Evolutionary conservation across 148 eudicot genomes (phyloP).

Genomic region (Suaeda aralocaspica): DNA sequence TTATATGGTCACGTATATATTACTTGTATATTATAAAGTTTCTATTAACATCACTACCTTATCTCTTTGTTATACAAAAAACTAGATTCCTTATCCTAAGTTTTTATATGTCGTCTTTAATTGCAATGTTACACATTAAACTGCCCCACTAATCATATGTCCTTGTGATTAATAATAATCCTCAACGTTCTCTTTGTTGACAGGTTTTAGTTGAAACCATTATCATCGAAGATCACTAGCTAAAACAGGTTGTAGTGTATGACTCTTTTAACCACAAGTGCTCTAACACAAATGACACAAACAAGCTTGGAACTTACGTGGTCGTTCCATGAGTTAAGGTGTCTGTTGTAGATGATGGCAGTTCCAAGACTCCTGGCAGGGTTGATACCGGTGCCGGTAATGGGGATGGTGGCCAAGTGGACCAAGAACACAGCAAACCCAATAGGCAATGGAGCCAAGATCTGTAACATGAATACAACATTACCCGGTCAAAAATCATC

Average conservation of each 20-base stretch:
- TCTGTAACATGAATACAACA: no score
- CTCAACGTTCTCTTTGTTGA: neutral
- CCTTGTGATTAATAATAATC: neutral
- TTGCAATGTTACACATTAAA: neutral
- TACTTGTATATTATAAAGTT: constrained; percentile 1
- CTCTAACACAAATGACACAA: neutral
- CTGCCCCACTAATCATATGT: neutral
- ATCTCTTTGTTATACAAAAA: constrained; percentile 9
- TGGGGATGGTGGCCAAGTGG: constrained; percentile 72
- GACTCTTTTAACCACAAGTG: neutral
- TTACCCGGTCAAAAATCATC: no score
- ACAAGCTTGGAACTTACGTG: constrained; percentile 39
- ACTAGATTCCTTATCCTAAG: neutral
- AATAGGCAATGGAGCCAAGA: constrained; percentile 68
- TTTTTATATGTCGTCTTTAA: neutral
- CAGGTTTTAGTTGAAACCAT: no score
- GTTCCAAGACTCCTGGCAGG: constrained; percentile 70
- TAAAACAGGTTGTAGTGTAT: no score
- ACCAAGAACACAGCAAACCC: constrained; percentile 72
- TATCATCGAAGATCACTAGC: no score
- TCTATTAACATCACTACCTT: neutral
- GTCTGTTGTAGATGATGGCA: constrained; percentile 57
- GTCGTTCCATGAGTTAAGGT: constrained; percentile 48
- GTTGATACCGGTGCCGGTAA: constrained; percentile 67
- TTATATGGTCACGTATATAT: neutral